A percentile compares a stretch with the other conserved stretches of the same genome.
These are phyloP conservation scores for Chrysanthemum lavandulifolium DNA, from an alignment of 129 eudicot genomes.

Conservation along the genomic window DNA sequence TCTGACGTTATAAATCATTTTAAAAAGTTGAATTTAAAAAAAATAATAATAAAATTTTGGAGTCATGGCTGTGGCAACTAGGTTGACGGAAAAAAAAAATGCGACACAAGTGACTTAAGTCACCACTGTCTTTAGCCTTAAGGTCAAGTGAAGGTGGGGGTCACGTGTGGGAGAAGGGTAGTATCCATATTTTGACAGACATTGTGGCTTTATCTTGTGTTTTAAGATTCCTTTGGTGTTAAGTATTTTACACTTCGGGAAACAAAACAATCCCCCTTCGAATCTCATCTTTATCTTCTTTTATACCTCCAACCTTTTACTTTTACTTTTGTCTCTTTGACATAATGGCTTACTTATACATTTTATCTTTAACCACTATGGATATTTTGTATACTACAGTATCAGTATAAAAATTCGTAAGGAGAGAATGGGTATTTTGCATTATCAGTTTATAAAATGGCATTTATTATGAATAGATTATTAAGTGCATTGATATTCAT, in stretches of 20 bases:
- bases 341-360: neutral
- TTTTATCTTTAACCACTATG: neutral
- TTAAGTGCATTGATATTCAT: too few relatives aligned
- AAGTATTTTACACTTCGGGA: slow-evolving; percentile 27
- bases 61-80: too few relatives aligned
- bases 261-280: slow-evolving; percentile 5
- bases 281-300: slow-evolving; percentile 14
- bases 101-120: too few relatives aligned
- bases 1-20: too few relatives aligned
- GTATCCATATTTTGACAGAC: slow-evolving; percentile 16
- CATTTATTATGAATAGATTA: neutral
- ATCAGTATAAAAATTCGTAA: too few relatives aligned
- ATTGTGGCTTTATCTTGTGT: slow-evolving; percentile 17
- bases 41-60: too few relatives aligned
- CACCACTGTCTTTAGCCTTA: too few relatives aligned
- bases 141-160: slow-evolving; percentile 29
- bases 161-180: slow-evolving; percentile 29
- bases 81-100: too few relatives aligned
- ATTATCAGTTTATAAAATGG: neutral
- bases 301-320: slow-evolving; percentile 12
- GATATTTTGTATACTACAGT: neutral
- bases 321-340: slow-evolving; percentile 30
- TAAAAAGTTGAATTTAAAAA: too few relatives aligned
- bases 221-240: slow-evolving; percentile 30
- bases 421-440: too few relatives aligned